Percentiles rank a stretch among this genome's conserved stretches.
Evolutionary conservation across 768 basidiomycete species (phyloP).

Genomic region (Psilocybe subaeruginosa): DNA sequence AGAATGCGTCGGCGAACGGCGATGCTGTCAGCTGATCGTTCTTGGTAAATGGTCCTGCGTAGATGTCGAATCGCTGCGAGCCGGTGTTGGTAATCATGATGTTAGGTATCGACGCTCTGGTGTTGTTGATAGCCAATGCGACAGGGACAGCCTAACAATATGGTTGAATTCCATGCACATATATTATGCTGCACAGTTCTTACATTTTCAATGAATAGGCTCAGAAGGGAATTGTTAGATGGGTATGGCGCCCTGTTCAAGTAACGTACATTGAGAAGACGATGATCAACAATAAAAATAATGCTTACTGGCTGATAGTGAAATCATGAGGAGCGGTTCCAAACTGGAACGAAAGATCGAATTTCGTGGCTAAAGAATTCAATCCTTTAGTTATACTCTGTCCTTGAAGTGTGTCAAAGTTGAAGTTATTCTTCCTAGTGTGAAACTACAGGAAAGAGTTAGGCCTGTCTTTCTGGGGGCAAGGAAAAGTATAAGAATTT

Average conservation of each 20-base stretch:
- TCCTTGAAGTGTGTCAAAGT: constrained; percentile 68
- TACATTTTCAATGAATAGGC: constrained; percentile 55
- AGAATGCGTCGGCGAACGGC: constrained; percentile 68
- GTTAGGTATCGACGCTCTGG: constrained; percentile 58
- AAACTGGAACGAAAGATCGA: constrained; percentile 64
- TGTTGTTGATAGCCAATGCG: constrained; percentile 64
- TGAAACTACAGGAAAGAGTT: constrained; percentile 56
- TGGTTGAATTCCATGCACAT: neutral
- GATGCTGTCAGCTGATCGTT: constrained; percentile 80
- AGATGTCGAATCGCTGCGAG: constrained; percentile 67
- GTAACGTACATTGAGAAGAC: constrained; percentile 2
- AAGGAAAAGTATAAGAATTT: neutral
- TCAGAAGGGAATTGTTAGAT: constrained; percentile 60
- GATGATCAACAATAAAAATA: neutral
- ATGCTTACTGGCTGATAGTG: constrained; percentile 59
- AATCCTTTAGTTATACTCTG: constrained; percentile 57
- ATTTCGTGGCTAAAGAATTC: constrained; percentile 50
- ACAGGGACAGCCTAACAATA: constrained; percentile 51
- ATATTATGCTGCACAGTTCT: neutral
- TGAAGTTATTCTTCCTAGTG: constrained; percentile 45
- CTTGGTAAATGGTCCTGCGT: constrained; percentile 71
- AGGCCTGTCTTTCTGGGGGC: neutral
- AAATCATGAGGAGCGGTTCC: constrained; percentile 81
- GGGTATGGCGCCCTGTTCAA: constrained; percentile 58
- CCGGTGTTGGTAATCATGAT: constrained; percentile 69